A percentile compares a stretch with the other conserved stretches of the same genome.
These are phyloP conservation scores for Starmerella etchellsii DNA, from an alignment of 805 yeast genomes.

Conservation along the genomic window DNA sequence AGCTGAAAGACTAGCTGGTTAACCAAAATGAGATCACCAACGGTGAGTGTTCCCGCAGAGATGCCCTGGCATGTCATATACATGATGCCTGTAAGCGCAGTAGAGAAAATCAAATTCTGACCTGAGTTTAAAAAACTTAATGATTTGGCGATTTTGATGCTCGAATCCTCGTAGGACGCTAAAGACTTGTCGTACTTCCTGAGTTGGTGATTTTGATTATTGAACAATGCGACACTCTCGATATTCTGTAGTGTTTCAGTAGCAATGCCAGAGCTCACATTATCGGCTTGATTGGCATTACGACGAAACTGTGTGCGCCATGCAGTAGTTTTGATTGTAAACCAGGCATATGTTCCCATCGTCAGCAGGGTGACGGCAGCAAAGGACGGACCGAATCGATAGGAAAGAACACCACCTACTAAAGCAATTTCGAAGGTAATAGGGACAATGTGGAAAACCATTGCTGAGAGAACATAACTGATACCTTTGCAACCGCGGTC, in stretches of 20 bases:
- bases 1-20: conserved; percentile 94
- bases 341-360: conserved; percentile 75
- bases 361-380: conserved; percentile 82
- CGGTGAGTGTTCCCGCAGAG: conserved; percentile 66
- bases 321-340: conserved; percentile 84
- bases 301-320: conserved; percentile 93
- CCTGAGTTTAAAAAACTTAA: conserved; percentile 63
- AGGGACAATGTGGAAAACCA: conserved; percentile 96
- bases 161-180: conserved; percentile 54
- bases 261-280: conserved; percentile 89
- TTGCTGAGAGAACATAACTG: conserved; percentile 78
- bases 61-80: conserved; percentile 94
- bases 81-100: conserved; percentile 94
- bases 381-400: conserved; percentile 77
- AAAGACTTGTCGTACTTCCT: conserved; percentile 67
- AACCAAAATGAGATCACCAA: conserved; percentile 88
- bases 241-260: conserved; percentile 86
- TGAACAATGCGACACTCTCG: conserved; percentile 89
- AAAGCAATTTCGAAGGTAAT: conserved; percentile 82
- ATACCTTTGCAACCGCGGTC: conserved; percentile 98
- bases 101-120: conserved; percentile 66
- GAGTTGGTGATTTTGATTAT: conserved; percentile 73
- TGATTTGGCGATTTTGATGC: conserved; percentile 64
- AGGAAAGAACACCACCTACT: conserved; percentile 86
- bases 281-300: conserved; percentile 83